Evolutionary conservation across 108 stramenopile genomes (phyloP).

Genomic region (Fistulifera pelliculosa): DNA sequence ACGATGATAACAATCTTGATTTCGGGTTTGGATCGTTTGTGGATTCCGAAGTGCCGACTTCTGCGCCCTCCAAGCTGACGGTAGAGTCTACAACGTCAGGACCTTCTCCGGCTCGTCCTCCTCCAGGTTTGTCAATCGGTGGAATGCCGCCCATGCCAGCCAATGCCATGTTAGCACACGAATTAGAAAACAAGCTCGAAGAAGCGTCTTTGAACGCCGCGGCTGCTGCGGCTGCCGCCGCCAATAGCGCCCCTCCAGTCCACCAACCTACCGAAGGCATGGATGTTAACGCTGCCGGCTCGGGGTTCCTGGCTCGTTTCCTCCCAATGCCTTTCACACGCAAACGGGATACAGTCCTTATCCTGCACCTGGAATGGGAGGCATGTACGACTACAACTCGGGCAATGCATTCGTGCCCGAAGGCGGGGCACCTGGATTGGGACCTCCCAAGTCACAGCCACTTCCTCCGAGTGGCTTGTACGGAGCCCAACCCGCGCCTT

Average conservation of each 20-base stretch:
- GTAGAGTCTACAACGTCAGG: slow-evolving; percentile 18
- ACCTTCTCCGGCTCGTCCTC: slow-evolving; percentile 75
- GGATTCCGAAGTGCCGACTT: slow-evolving; percentile 10
- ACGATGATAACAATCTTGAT: slow-evolving; percentile 54
- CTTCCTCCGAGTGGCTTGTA: slow-evolving; percentile 33
- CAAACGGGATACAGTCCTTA: slow-evolving; percentile 12
- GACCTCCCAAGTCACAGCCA: slow-evolving; percentile 12
- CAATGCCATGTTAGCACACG: slow-evolving; percentile 71
- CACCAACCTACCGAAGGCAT: too few species aligned
- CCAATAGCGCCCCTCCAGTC: slow-evolving; percentile 1
- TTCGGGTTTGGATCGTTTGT: slow-evolving; percentile 83
- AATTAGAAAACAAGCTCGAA: slow-evolving; percentile 77
- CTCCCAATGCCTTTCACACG: background rate
- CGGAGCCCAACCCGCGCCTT: slow-evolving; percentile 16
- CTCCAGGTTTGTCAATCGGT: slow-evolving; percentile 73
- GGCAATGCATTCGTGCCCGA: slow-evolving; percentile 18
- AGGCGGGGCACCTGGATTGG: slow-evolving; percentile 16
- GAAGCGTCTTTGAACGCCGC: slow-evolving; percentile 33
- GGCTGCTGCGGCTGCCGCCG: slow-evolving; percentile 2
- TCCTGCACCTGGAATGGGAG: slow-evolving; percentile 53
- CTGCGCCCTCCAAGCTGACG: slow-evolving; percentile 16
- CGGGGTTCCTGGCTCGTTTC: slow-evolving; percentile 13
- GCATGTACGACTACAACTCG: slow-evolving; percentile 48
- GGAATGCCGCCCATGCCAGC: slow-evolving; percentile 82
- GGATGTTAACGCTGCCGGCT: slow-evolving; percentile 16